These are phyloP conservation scores for Cladophialophora chaetospira DNA, from an alignment of 2,329 filamentous ascomycete species.

Conservation along the genomic window DNA sequence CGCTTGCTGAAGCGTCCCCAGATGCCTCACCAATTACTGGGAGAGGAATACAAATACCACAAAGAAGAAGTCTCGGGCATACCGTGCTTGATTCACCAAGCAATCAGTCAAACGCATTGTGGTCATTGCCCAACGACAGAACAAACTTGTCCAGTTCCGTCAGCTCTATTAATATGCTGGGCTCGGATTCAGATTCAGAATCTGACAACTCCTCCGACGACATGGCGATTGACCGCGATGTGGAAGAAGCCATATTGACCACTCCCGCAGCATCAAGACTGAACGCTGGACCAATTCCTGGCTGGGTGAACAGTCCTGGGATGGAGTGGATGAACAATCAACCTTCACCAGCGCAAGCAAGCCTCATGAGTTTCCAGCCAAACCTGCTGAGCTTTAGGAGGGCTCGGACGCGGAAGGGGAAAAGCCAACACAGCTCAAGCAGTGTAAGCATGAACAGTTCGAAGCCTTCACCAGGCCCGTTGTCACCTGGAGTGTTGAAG, in stretches of 20 bases:
- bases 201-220: constrained; percentile 66
- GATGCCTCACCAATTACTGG: constrained; percentile 85
- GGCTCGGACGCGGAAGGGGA: constrained; percentile 58
- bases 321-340: constrained; percentile 63
- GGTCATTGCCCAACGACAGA: constrained; percentile 71
- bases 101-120: constrained; percentile 59
- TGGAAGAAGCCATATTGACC: constrained; percentile 76
- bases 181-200: constrained; percentile 74
- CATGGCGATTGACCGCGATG: constrained; percentile 62
- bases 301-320: constrained; percentile 53
- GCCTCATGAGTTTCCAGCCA: constrained; percentile 76
- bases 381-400: constrained; percentile 79
- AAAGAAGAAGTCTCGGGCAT: constrained; percentile 49
- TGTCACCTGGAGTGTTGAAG: constrained; percentile 70
- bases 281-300: constrained; percentile 50
- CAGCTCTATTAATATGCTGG: constrained; percentile 76
- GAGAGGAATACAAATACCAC: constrained; percentile 63
- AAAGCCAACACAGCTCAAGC: constrained; percentile 67
- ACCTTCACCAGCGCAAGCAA: constrained; percentile 69
- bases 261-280: constrained; percentile 76
- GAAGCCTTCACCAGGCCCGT: constrained; percentile 69
- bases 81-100: constrained; percentile 65
- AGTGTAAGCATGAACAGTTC: constrained; percentile 71
- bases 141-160: constrained; percentile 76
- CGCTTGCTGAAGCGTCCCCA: constrained; percentile 83